Percentiles rank a stretch among this genome's conserved stretches.
Evolutionary conservation across 805 yeast genomes (phyloP).

Genomic region (Cyberlindnera samutprakarnensis): DNA sequence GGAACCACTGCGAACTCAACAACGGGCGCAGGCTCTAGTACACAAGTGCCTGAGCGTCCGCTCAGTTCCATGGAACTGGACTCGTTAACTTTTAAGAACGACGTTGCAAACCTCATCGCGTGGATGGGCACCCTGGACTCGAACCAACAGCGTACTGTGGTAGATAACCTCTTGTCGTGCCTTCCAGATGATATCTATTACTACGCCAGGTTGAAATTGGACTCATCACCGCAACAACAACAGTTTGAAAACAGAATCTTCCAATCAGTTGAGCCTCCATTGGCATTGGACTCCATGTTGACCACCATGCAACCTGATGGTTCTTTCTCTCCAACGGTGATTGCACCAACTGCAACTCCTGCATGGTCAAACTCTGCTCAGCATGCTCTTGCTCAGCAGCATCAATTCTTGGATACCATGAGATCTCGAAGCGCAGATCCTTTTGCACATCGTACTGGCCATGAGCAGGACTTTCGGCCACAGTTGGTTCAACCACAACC

Average conservation of each 20-base stretch:
- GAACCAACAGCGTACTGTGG: conserved; percentile 44
- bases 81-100: conserved; percentile 36
- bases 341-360: conserved; percentile 31
- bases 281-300: conserved; percentile 32
- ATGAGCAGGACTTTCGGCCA: conserved; percentile 18
- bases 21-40: conserved; percentile 1
- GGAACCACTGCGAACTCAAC: neutral
- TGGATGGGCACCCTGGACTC: conserved; percentile 45
- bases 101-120: conserved; percentile 39
- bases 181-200: conserved; percentile 45
- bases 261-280: conserved; percentile 24
- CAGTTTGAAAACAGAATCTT: conserved; percentile 8
- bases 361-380: conserved; percentile 3
- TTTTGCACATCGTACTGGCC: conserved; percentile 10
- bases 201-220: conserved; percentile 41
- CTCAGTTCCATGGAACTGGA: conserved; percentile 24
- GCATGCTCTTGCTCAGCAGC: conserved; percentile 21
- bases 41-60: conserved; percentile 21
- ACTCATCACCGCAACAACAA: conserved; percentile 9
- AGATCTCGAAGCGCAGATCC: conserved; percentile 40
- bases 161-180: conserved; percentile 44
- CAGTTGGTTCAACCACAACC: conserved; percentile 3
- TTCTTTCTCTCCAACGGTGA: too few species aligned
- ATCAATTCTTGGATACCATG: conserved; percentile 8
- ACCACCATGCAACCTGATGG: too few species aligned